Percentiles rank a stretch among this genome's conserved stretches.
phyloP scores from a whole-genome alignment of 2,329 filamentous ascomycete species.

The Botrytis fabae region DNA sequence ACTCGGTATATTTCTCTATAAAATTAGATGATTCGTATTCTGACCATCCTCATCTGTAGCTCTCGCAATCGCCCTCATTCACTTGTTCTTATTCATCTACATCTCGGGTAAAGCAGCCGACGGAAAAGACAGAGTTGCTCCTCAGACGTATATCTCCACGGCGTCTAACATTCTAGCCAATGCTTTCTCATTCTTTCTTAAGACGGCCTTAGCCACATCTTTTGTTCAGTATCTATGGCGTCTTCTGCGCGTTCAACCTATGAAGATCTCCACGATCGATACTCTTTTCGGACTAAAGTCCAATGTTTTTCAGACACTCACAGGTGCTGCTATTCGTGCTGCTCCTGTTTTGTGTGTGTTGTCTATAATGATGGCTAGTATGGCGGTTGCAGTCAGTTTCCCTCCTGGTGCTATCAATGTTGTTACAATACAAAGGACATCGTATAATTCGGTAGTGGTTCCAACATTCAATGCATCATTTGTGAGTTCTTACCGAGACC shows the following conservation, averaged over 20 bases:
- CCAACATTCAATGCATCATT: conserved; percentile 34
- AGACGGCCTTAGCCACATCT: conserved; percentile 26
- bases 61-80: conserved; percentile 26
- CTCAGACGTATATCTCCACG: conserved; percentile 33
- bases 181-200: conserved; percentile 29
- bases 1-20: conserved; percentile 9
- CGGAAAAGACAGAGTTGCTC: conserved; percentile 27
- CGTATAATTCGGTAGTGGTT: conserved; percentile 17
- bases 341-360: conserved; percentile 28
- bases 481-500: conserved; percentile 24
- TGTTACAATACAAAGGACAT: conserved; percentile 13
- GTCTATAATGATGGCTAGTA: conserved; percentile 28
- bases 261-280: conserved; percentile 36
- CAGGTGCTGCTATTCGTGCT: conserved; percentile 24
- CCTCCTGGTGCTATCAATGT: conserved; percentile 34
- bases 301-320: conserved; percentile 29
- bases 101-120: conserved; percentile 32
- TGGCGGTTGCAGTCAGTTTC: conserved; percentile 29
- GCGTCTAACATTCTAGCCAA: conserved; percentile 34
- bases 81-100: conserved; percentile 31
- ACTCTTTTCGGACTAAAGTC: conserved; percentile 29
- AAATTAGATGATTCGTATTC: background rate
- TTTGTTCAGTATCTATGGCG: conserved; percentile 34
- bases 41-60: conserved; percentile 24
- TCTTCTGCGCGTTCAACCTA: conserved; percentile 28